Evolutionary conservation across 179 eudicot genomes (phyloP).

Genomic region (Beta macrorhiza): DNA sequence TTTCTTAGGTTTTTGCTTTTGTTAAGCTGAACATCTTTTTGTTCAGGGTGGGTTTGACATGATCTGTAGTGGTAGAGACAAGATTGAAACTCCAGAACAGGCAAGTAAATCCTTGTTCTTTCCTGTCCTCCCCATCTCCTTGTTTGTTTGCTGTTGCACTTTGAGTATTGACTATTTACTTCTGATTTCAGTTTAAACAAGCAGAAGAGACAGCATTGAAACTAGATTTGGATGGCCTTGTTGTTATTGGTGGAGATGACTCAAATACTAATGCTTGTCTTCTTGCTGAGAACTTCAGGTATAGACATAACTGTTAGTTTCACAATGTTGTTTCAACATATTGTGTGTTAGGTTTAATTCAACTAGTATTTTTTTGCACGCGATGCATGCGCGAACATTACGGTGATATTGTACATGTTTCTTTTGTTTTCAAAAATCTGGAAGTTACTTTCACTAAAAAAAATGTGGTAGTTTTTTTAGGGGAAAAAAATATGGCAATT

Average conservation of each 20-base stretch:
- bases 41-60: constrained; percentile 96
- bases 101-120: constrained; percentile 30
- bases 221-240: constrained; percentile 95
- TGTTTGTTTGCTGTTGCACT: not conserved
- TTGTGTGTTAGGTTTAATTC: not conserved
- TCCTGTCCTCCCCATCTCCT: not conserved
- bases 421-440: too few relatives aligned
- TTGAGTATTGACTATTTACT: constrained; percentile 17
- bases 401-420: too few relatives aligned
- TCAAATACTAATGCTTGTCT: constrained; percentile 98
- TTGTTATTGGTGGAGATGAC: constrained; percentile 98
- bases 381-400: too few relatives aligned
- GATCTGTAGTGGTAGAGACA: constrained; percentile 96
- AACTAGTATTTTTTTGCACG: too few relatives aligned
- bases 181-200: constrained; percentile 78
- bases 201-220: constrained; percentile 84
- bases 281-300: constrained; percentile 95
- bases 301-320: not conserved
- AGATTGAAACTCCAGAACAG: constrained; percentile 98
- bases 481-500: too few relatives aligned
- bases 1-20: not conserved
- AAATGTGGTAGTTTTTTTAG: too few relatives aligned
- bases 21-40: not conserved
- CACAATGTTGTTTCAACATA: not conserved
- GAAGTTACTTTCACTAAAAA: too few relatives aligned